Evolutionary conservation across 805 yeast species (phyloP).

Genomic region (Barnettozyma siamensis): DNA sequence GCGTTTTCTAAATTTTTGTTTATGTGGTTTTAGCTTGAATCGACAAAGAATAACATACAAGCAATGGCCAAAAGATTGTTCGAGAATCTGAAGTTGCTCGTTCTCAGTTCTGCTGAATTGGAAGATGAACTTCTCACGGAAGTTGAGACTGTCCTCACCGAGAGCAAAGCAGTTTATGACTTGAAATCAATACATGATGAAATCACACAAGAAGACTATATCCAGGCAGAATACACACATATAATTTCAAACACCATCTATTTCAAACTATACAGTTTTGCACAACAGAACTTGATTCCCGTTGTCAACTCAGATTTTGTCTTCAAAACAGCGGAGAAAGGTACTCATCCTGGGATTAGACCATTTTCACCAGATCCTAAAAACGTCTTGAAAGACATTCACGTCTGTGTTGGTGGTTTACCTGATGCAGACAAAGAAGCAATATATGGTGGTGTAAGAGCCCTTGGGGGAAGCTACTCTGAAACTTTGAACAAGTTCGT

Average conservation of each 20-base stretch:
- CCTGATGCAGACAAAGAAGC: constrained; percentile 58
- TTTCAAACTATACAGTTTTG: constrained; percentile 36
- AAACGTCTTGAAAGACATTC: constrained; percentile 55
- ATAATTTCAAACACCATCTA: constrained; percentile 46
- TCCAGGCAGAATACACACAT: constrained; percentile 31
- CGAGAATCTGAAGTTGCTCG: constrained; percentile 19
- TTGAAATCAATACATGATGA: constrained; percentile 16
- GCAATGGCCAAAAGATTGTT: constrained; percentile 16
- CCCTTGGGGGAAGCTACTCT: constrained; percentile 72
- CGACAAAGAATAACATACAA: no score
- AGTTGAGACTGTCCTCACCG: constrained; percentile 18
- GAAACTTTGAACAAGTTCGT: constrained; percentile 60
- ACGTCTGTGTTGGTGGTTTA: constrained; percentile 54
- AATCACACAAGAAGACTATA: constrained; percentile 20
- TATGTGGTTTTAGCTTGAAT: neutral
- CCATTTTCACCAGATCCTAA: constrained; percentile 69
- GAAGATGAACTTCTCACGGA: constrained; percentile 11
- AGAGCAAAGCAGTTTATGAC: constrained; percentile 23
- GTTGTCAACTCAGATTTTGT: constrained; percentile 63
- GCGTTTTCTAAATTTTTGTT: neutral
- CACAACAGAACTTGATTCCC: constrained; percentile 54
- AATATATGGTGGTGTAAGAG: constrained; percentile 57
- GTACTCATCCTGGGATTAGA: constrained; percentile 43
- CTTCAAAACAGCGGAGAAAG: constrained; percentile 35
- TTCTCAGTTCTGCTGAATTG: constrained; percentile 17